phyloP scores from a whole-genome alignment of 495 filamentous ascomycete genomes.

The Letharia lupina region DNA sequence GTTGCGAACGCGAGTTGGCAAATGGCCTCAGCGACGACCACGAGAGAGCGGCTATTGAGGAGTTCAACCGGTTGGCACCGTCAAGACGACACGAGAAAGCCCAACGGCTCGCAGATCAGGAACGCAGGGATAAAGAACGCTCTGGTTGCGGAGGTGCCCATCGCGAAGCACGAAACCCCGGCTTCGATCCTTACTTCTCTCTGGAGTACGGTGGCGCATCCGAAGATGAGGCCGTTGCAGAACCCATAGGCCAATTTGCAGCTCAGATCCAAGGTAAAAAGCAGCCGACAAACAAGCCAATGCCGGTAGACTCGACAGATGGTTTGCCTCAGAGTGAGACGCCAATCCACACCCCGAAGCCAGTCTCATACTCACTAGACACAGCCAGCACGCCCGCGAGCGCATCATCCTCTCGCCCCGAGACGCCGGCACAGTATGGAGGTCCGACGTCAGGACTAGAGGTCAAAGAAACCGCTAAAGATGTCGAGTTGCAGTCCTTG shows the following conservation, averaged over 20 bases:
- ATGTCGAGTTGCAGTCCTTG: slow-evolving; percentile 32
- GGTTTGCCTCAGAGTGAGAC: slow-evolving; percentile 17
- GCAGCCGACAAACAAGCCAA: slow-evolving; percentile 1
- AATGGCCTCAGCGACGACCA: slow-evolving; percentile 45
- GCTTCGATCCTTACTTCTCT: slow-evolving; percentile 49
- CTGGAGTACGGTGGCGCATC: slow-evolving; percentile 69
- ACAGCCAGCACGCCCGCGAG: background rate
- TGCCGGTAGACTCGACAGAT: slow-evolving; percentile 4
- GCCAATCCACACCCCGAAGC: slow-evolving; percentile 20
- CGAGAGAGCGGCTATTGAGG: slow-evolving; percentile 20
- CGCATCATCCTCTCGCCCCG: slow-evolving; percentile 22
- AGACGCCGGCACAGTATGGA: slow-evolving; percentile 40
- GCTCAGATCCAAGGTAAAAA: slow-evolving; percentile 27
- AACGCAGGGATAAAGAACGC: slow-evolving; percentile 8
- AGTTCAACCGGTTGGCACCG: slow-evolving; percentile 20
- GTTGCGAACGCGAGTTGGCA: slow-evolving; percentile 61
- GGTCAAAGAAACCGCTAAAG: slow-evolving; percentile 33
- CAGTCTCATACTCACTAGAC: slow-evolving; percentile 4
- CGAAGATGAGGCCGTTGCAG: slow-evolving; percentile 40
- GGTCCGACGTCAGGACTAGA: slow-evolving; percentile 71
- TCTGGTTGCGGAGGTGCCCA: slow-evolving; percentile 2
- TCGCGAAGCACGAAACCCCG: background rate
- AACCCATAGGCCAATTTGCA: slow-evolving; percentile 37
- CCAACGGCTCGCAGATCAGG: slow-evolving; percentile 22
- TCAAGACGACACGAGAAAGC: slow-evolving; percentile 21